phyloP scores from a whole-genome alignment of 1,139 yeast species.

The Chernovozyma aurita region DNA sequence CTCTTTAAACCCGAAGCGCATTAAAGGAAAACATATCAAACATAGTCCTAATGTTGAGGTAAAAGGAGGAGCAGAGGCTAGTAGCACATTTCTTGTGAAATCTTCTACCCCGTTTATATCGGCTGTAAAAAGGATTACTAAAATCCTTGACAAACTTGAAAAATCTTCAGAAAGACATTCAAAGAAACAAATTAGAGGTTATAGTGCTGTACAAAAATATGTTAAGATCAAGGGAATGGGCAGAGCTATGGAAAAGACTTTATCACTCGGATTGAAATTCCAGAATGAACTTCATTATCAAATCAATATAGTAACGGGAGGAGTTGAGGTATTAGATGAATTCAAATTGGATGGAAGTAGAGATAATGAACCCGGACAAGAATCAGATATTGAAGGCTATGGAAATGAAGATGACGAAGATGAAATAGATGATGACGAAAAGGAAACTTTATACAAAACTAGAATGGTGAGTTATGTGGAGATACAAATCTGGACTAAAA shows the following conservation, averaged over 20 bases:
- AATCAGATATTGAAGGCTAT: constrained; percentile 1
- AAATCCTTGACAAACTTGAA: constrained; percentile 38
- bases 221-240: constrained; percentile 68
- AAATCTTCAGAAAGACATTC: constrained; percentile 20
- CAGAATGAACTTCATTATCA: constrained; percentile 39
- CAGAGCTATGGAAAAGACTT: constrained; percentile 50
- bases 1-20: constrained; percentile 1
- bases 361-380: not conserved
- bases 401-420: constrained; percentile 14
- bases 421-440: constrained; percentile 30
- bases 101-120: constrained; percentile 58
- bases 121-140: constrained; percentile 54
- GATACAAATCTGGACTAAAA: constrained; percentile 41
- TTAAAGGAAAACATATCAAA: constrained; percentile 33
- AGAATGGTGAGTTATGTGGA: constrained; percentile 60
- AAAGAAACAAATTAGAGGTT: constrained; percentile 33
- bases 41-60: constrained; percentile 40
- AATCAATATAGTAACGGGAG: constrained; percentile 54
- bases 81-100: constrained; percentile 52
- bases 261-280: constrained; percentile 50
- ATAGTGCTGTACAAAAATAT: constrained; percentile 35
- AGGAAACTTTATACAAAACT: constrained; percentile 39
- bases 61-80: constrained; percentile 29
- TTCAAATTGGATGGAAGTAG: constrained; percentile 17
- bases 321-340: constrained; percentile 63